Evolutionary conservation across 495 filamentous ascomycete genomes (phyloP).

Genomic region (Penicillium goetzii): DNA sequence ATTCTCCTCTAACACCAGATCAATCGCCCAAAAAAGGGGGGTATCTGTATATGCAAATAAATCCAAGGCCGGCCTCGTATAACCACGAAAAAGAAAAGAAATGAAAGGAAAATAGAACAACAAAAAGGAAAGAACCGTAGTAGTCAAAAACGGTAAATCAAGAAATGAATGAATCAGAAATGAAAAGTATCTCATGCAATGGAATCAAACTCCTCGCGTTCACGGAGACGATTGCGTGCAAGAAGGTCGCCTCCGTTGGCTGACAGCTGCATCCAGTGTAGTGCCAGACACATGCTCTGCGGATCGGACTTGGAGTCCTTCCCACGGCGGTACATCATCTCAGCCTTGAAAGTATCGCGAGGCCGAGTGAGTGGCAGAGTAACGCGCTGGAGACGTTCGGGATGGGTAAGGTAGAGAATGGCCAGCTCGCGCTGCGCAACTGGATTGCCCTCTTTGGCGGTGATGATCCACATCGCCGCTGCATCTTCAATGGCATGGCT

Average conservation of each 20-base stretch:
- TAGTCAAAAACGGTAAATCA: conserved; percentile 9
- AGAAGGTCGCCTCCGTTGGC: conserved; percentile 85
- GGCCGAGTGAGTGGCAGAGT: conserved; percentile 84
- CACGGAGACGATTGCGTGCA: conserved; percentile 81
- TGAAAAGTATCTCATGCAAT: conserved; percentile 42
- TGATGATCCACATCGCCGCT: conserved; percentile 90
- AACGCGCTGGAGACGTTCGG: conserved; percentile 81
- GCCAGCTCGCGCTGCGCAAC: conserved; percentile 94
- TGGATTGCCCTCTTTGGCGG: conserved; percentile 89
- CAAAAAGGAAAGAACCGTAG: conserved; percentile 14
- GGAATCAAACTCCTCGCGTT: conserved; percentile 65
- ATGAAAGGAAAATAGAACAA: neutral
- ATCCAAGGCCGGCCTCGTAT: conserved; percentile 28
- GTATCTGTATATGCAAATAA: conserved; percentile 39
- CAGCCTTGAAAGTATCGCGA: conserved; percentile 87
- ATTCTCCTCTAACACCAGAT: conserved; percentile 34
- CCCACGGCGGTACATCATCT: conserved; percentile 70
- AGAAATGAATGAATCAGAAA: conserved; percentile 21
- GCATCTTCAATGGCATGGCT: conserved; percentile 75
- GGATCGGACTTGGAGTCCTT: conserved; percentile 71
- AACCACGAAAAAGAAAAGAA: conserved; percentile 18
- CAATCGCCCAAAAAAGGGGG: conserved; percentile 29
- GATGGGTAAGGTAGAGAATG: conserved; percentile 91
- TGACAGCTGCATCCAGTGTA: conserved; percentile 98
- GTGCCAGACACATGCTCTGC: conserved; percentile 90